These are phyloP conservation scores for Sicyos edulis DNA, from an alignment of 306 rosid species.

Conservation along the genomic window DNA sequence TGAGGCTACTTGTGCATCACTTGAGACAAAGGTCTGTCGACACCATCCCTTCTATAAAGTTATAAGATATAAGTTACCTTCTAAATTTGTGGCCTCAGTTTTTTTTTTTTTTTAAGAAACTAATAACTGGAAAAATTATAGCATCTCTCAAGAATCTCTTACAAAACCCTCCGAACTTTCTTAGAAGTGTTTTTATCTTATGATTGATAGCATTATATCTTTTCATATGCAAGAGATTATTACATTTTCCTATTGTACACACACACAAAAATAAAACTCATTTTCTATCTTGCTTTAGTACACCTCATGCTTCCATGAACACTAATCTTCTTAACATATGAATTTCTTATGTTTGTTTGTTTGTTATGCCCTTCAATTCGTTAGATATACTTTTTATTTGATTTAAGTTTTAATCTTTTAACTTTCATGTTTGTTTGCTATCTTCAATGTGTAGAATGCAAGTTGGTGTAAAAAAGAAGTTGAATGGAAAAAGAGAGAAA, in stretches of 20 bases:
- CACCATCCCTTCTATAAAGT: not conserved
- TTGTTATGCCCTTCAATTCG: not conserved
- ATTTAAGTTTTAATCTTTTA: not conserved
- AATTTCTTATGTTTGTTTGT: not conserved
- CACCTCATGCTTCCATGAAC: not conserved
- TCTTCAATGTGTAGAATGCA: slow-evolving; percentile 36
- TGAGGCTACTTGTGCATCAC: slow-evolving; percentile 59
- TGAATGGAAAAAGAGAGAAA: slow-evolving; percentile 43
- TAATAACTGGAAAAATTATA: not conserved
- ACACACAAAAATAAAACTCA: not conserved
- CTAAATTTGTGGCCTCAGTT: not conserved
- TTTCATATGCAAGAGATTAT: not conserved
- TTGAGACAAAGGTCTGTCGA: slow-evolving; percentile 54
- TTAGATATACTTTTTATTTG: not conserved
- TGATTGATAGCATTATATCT: not conserved
- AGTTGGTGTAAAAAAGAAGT: slow-evolving; percentile 58
- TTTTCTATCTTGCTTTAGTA: not conserved
- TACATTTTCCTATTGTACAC: not conserved
- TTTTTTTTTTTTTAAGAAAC: no score
- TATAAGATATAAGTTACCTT: not conserved
- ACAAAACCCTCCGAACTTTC: not conserved
- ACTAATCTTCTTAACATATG: not conserved
- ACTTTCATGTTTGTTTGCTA: not conserved
- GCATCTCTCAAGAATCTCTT: not conserved
- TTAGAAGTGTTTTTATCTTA: not conserved